Base-by-base conservation (phyloP, 2,329 filamentous ascomycete species). In the Boeremia exigua region DNA sequence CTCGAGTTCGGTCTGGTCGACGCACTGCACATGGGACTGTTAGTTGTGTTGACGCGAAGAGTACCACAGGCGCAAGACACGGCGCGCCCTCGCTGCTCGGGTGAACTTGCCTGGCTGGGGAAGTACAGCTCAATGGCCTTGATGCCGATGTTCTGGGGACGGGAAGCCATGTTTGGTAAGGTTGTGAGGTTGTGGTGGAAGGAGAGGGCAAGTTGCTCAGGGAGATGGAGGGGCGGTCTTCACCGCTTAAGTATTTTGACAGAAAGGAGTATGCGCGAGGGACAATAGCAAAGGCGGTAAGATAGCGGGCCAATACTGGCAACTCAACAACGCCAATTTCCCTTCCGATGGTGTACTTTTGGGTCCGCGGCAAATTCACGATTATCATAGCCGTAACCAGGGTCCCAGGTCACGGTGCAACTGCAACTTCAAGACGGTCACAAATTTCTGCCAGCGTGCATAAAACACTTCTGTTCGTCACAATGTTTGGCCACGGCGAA, bases 51-150 rank as follows among this genome's bases (percentile, higher is more conserved):
- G 59, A 59, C 25, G 44, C 45, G 54, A 51, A 52, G 52, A 32
- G 52, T 49, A 58, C 55, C 50, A 42, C 48, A 45, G 39, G 59
- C 57, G 48, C 28, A 50, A 33, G 34, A 15, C 19, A 39, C 28
- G 47, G 23, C 23, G 11, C 42, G 56, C 39, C 38, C 38, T 39
- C 19, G 37, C 43, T 25, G 49, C n/a, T 37, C 7, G 44, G 32
- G 40, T 46, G 19, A 36, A 74, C 78, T 63, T 72, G 78, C 80
- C 76, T 81, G 80, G 75, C 76, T 80, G 58, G 80, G 80, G 64
- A 82, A 81, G 76, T 82, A 82, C 48, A 82, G 75, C 77, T 82
- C 80, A 70, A 82, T 79, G 76, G 78, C 80, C 71, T 82, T 82
- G 76, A 82, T 82, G 61, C 80, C 80, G 58, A 82, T 78, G 70